Conservation (phyloP, 306 rosid genomes). For the Lithocarpus polystachyus region DNA sequence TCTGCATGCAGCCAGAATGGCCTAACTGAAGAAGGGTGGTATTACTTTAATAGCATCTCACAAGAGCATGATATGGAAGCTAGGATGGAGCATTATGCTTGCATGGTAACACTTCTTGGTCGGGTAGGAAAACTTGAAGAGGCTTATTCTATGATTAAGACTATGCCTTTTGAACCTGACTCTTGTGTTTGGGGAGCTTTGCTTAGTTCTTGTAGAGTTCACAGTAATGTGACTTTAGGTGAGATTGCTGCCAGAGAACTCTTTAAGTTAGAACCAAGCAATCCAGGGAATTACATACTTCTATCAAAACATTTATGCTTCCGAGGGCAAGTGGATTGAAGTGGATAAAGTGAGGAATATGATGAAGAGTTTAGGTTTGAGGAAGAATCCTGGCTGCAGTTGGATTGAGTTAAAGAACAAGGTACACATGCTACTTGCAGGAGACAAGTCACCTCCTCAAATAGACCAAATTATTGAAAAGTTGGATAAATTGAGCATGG, state of each 20-base stretch:
- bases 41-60: slow-evolving; percentile 56
- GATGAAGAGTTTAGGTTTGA: slow-evolving; percentile 64
- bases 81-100: slow-evolving; percentile 67
- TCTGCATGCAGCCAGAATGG: slow-evolving; percentile 76
- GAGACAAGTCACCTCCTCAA: slow-evolving; percentile 72
- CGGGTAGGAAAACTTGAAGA: slow-evolving; percentile 78
- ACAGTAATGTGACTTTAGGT: slow-evolving; percentile 56
- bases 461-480: slow-evolving; percentile 50
- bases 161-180: slow-evolving; percentile 72
- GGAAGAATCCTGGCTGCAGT: slow-evolving; percentile 84
- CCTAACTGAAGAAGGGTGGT: slow-evolving; percentile 61
- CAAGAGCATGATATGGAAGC: slow-evolving; percentile 51
- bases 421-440: slow-evolving; percentile 68
- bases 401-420: slow-evolving; percentile 66
- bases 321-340: slow-evolving; percentile 64
- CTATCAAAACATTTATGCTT: slow-evolving; percentile 77
- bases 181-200: slow-evolving; percentile 81
- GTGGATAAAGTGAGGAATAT: slow-evolving; percentile 55
- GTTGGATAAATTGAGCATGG: slow-evolving; percentile 43
- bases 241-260: slow-evolving; percentile 65
- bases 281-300: slow-evolving; percentile 76
- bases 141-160: slow-evolving; percentile 61
- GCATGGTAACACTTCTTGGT: slow-evolving; percentile 77
- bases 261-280: slow-evolving; percentile 63
- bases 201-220: slow-evolving; percentile 73